These are phyloP conservation scores for Pelargonium fulgidum DNA, from an alignment of 441 rosid species.

Conservation along the genomic window DNA sequence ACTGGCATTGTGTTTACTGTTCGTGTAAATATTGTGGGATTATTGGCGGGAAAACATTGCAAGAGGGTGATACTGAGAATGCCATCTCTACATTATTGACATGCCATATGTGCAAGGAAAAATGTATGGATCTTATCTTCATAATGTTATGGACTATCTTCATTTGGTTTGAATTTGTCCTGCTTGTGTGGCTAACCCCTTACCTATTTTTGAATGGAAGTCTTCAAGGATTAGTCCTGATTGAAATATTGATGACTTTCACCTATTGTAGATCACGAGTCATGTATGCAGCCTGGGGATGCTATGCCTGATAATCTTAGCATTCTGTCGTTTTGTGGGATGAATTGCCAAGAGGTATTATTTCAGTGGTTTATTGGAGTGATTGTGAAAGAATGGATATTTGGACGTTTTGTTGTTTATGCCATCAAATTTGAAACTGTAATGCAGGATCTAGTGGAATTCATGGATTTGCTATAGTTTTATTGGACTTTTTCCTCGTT, in stretches of 20 bases:
- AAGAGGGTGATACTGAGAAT: conserved; percentile 25
- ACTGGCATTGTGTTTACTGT: conserved; percentile 87
- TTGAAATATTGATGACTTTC: conserved; percentile 6
- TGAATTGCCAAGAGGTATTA: conserved; percentile 69
- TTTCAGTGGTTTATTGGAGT: too few species aligned
- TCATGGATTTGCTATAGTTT: too few species aligned
- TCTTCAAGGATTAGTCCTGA: neutral
- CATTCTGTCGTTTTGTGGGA: conserved; percentile 58
- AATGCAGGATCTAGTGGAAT: too few species aligned
- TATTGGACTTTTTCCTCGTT: too few species aligned
- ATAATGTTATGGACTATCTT: too few species aligned
- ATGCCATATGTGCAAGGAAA: conserved; percentile 72
- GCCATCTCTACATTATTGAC: conserved; percentile 27
- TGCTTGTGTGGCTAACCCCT: conserved; percentile 5
- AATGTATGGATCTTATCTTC: conserved; percentile 48
- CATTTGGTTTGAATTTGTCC: neutral
- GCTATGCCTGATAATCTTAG: conserved; percentile 26
- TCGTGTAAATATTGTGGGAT: conserved; percentile 77
- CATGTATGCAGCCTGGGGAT: conserved; percentile 42
- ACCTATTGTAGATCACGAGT: conserved; percentile 60
- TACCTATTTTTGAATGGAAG: neutral
- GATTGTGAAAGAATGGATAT: too few species aligned
- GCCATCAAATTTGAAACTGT: too few species aligned
- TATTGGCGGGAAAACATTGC: conserved; percentile 30
- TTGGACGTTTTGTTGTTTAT: too few species aligned